Percentiles rank a stretch among this genome's conserved stretches.
phyloP scores from a whole-genome alignment of 2,329 filamentous ascomycete genomes.

The Fusarium dimerum region DNA sequence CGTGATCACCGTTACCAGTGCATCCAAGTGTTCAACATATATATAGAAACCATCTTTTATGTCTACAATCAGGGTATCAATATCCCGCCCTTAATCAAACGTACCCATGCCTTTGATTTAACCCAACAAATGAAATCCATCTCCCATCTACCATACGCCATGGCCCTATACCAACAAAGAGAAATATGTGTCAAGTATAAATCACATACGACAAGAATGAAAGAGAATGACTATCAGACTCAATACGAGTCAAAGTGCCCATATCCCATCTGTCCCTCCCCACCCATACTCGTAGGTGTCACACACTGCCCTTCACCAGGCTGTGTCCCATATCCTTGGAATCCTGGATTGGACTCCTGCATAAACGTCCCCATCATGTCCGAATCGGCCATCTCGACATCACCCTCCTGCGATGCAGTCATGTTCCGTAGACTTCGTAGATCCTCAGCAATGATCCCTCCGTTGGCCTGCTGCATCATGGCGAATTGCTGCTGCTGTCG shows the following conservation, averaged over 20 bases:
- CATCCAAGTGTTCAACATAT: too few relatives aligned
- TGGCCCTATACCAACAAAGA: too few relatives aligned
- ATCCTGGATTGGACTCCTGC: slow-evolving; percentile 18
- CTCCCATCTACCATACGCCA: too few relatives aligned
- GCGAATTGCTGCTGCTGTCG: slow-evolving; percentile 33
- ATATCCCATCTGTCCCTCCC: slow-evolving; percentile 10
- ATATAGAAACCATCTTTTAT: too few relatives aligned
- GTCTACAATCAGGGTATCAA: too few relatives aligned
- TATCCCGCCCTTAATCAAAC: too few relatives aligned
- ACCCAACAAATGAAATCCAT: too few relatives aligned
- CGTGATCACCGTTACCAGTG: too few relatives aligned
- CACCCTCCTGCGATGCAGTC: slow-evolving; percentile 30
- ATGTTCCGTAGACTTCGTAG: slow-evolving; percentile 37
- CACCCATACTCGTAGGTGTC: slow-evolving; percentile 14
- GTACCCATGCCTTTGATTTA: too few relatives aligned
- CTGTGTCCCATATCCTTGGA: slow-evolving; percentile 11
- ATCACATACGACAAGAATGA: background rate
- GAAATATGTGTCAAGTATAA: background rate
- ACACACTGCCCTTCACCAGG: slow-evolving; percentile 20
- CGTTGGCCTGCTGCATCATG: slow-evolving; percentile 30
- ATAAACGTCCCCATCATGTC: slow-evolving; percentile 34
- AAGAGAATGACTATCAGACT: slow-evolving; percentile 1
- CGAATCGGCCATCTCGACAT: slow-evolving; percentile 39
- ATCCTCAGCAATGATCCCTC: slow-evolving; percentile 41
- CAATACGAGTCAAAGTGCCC: slow-evolving; percentile 11